Conservation (phyloP, 371 early-diverging fungal species). For the Mucor velutinosus region DNA sequence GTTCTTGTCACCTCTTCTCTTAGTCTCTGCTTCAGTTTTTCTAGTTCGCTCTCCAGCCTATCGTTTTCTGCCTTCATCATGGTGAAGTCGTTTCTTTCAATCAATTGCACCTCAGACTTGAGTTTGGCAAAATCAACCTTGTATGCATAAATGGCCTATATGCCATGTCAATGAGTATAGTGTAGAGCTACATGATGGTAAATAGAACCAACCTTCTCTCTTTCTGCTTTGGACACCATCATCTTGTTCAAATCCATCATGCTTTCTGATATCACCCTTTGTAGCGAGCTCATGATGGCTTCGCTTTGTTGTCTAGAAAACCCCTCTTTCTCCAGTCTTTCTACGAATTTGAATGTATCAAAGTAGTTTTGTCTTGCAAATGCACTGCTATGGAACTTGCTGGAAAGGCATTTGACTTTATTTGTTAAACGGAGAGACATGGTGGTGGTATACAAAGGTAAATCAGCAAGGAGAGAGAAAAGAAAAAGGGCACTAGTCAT, state of each 20-base stretch:
- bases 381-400: slow-evolving; percentile 1
- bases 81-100: slow-evolving; percentile 90
- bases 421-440: neutral
- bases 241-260: slow-evolving; percentile 63
- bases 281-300: slow-evolving; percentile 75
- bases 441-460: neutral
- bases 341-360: slow-evolving; percentile 81
- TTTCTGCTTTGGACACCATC: slow-evolving; percentile 82
- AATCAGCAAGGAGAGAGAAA: neutral
- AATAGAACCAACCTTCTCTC: slow-evolving; percentile 69
- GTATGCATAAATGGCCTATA: slow-evolving; percentile 78
- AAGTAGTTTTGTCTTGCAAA: slow-evolving; percentile 42
- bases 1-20: slow-evolving; percentile 88
- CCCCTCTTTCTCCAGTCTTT: slow-evolving; percentile 74
- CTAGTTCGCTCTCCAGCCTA: slow-evolving; percentile 75
- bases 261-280: slow-evolving; percentile 75
- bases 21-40: slow-evolving; percentile 78
- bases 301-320: slow-evolving; percentile 77
- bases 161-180: neutral
- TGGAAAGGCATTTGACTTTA: neutral
- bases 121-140: slow-evolving; percentile 93
- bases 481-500: neutral
- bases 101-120: slow-evolving; percentile 84
- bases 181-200: neutral
- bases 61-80: slow-evolving; percentile 86